A percentile compares a stretch with the other conserved stretches of the same genome.
Evolutionary conservation across 257 asterid species (phyloP).

Genomic region (Nicotiana sylvestris): DNA sequence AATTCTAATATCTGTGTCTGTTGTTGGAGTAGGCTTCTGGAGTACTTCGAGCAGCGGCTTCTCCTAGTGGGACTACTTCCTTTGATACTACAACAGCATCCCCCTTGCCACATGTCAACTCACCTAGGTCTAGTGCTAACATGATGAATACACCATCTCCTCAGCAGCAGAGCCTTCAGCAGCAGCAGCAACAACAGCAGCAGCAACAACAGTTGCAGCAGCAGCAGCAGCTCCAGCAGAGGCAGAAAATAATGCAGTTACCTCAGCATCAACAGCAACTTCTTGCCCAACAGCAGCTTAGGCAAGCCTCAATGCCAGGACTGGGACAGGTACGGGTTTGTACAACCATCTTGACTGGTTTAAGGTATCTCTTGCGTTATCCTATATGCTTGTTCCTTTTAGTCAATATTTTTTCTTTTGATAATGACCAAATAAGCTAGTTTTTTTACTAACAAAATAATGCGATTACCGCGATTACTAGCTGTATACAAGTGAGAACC

Average conservation of each 20-base stretch:
- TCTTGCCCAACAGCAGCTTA: conserved; percentile 72
- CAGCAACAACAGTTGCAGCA: conserved; percentile 51
- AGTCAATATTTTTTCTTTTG: neutral
- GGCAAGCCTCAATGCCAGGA: conserved; percentile 78
- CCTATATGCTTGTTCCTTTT: neutral
- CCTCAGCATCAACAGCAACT: conserved; percentile 79
- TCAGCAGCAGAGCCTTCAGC: conserved; percentile 71
- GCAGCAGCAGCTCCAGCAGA: conserved; percentile 32
- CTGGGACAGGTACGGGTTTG: conserved; percentile 68
- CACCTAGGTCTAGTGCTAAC: conserved; percentile 83
- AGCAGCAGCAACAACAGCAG: conserved; percentile 43
- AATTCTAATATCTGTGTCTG: conserved; percentile 3
- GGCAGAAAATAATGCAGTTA: conserved; percentile 88
- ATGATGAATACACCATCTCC: conserved; percentile 98
- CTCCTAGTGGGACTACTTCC: conserved; percentile 68
- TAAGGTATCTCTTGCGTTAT: neutral
- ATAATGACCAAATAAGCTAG: neutral
- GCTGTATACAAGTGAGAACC: neutral
- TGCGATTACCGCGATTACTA: neutral
- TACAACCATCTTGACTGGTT: conserved; percentile 1
- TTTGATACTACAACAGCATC: conserved; percentile 82
- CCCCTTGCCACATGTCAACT: conserved; percentile 80
- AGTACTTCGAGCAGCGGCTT: conserved; percentile 78
- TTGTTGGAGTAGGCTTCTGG: conserved; percentile 61
- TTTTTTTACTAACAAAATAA: neutral